Percentiles rank a stretch among this genome's conserved stretches.
Evolutionary conservation across 2,329 filamentous ascomycete species (phyloP).

Genomic region (Sclerotinia subarctica): DNA sequence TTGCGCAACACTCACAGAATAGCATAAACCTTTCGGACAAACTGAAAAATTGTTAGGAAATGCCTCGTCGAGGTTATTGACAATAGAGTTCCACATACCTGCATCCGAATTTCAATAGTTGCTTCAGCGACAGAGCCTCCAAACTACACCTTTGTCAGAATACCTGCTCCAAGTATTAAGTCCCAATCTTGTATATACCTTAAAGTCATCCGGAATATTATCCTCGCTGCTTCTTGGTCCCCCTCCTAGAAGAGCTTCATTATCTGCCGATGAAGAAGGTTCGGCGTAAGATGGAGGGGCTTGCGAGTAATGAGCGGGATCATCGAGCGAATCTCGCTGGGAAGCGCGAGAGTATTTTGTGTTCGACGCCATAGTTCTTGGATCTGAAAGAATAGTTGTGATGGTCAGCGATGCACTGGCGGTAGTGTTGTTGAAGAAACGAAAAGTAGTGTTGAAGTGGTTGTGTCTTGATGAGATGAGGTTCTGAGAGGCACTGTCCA

Average conservation of each 20-base stretch:
- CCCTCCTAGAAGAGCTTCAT: conserved; percentile 56
- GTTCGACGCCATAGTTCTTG: conserved; percentile 61
- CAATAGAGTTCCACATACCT: conserved; percentile 10
- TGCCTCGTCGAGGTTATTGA: neutral
- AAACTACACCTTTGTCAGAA: conserved; percentile 54
- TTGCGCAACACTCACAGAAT: conserved; percentile 61
- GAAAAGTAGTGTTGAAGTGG: neutral
- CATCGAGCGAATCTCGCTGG: conserved; percentile 81
- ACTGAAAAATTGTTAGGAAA: conserved; percentile 52
- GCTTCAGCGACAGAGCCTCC: conserved; percentile 91
- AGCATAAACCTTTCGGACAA: conserved; percentile 94
- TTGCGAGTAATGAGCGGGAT: conserved; percentile 61
- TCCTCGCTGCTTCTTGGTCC: conserved; percentile 78
- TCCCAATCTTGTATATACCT: conserved; percentile 50
- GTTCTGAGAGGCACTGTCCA: neutral
- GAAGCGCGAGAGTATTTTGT: conserved; percentile 81
- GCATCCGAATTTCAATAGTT: conserved; percentile 87
- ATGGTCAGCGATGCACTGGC: neutral
- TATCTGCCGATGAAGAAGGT: conserved; percentile 52
- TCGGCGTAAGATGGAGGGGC: conserved; percentile 79
- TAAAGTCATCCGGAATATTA: conserved; percentile 96
- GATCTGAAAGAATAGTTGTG: neutral
- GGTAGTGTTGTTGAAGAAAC: neutral
- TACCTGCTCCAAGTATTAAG: neutral
- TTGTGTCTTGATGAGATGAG: neutral